These are phyloP conservation scores for Tarenaya hassleriana DNA, from an alignment of 345 rosid genomes.

Conservation along the genomic window DNA sequence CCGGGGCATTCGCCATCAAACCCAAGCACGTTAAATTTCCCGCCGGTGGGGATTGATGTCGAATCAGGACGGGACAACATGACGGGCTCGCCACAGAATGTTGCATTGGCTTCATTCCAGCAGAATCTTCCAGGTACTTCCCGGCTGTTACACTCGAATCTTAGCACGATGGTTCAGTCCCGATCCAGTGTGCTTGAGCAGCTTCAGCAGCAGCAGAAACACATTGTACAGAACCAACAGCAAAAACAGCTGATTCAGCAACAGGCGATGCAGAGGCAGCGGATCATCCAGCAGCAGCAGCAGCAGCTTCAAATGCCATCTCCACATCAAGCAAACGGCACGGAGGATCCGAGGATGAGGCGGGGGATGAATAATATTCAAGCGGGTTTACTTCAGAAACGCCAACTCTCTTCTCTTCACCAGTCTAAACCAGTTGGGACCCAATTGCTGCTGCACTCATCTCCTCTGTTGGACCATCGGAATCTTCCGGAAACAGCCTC, in stretches of 20 bases:
- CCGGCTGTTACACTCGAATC: conserved; percentile 35
- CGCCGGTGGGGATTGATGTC: conserved; percentile 33
- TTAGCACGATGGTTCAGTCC: conserved; percentile 44
- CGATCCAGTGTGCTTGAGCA: conserved; percentile 54
- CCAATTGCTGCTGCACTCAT: conserved; percentile 56
- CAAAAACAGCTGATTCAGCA: conserved; percentile 47
- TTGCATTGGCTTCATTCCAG: conserved; percentile 30
- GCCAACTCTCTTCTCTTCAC: conserved; percentile 56
- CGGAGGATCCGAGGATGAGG: conserved; percentile 53
- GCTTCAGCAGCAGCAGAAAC: conserved; percentile 43
- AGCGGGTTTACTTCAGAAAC: conserved; percentile 52
- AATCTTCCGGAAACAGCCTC: conserved; percentile 35
- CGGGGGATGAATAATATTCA: conserved; percentile 49
- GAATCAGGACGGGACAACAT: conserved; percentile 41
- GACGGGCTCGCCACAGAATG: conserved; percentile 37
- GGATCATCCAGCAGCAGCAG: conserved; percentile 29
- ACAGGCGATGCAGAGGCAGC: conserved; percentile 34
- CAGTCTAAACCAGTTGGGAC: conserved; percentile 60
- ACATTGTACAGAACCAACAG: conserved; percentile 36
- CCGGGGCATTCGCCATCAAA: conserved; percentile 38
- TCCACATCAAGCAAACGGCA: conserved; percentile 51
- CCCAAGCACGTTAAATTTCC: conserved; percentile 32
- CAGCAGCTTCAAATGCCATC: conserved; percentile 43
- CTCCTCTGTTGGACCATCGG: conserved; percentile 73
- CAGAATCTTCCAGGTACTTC: conserved; percentile 31